phyloP scores from a whole-genome alignment of 2,329 filamentous ascomycete genomes.

The Huntiella savannae region DNA sequence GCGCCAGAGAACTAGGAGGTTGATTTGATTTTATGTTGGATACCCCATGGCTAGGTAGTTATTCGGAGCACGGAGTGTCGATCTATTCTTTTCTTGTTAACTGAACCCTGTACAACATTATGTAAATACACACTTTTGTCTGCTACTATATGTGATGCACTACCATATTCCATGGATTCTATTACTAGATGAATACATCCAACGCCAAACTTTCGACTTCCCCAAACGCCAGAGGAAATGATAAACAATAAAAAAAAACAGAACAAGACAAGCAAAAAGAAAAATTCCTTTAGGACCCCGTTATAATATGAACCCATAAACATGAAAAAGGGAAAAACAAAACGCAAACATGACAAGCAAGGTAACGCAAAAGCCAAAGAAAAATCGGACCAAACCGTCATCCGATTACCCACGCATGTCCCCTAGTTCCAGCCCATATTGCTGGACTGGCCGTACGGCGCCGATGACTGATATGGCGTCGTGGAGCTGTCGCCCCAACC shows the following conservation, averaged over 20 bases:
- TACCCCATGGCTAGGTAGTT: no score
- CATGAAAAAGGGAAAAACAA: background rate
- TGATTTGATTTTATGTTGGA: no score
- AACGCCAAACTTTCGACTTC: background rate
- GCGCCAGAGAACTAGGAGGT: conserved; percentile 17
- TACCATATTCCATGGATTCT: no score
- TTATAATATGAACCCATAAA: conserved; percentile 2
- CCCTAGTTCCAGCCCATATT: conserved; percentile 12
- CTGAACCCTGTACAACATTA: no score
- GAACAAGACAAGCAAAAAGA: conserved; percentile 1
- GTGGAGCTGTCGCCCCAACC: conserved; percentile 40
- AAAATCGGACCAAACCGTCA: background rate
- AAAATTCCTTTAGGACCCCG: no score
- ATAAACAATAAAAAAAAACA: conserved; percentile 1
- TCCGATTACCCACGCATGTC: background rate
- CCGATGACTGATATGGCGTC: conserved; percentile 25
- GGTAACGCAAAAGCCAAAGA: background rate
- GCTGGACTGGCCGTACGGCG: conserved; percentile 24
- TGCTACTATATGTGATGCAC: no score
- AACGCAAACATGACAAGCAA: background rate
- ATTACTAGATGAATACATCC: no score
- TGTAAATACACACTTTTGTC: no score
- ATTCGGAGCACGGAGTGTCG: conserved; percentile 7
- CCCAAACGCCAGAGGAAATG: conserved; percentile 6
- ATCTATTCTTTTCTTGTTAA: conserved; percentile 10